Evolutionary conservation across 257 asterid species (phyloP), one percentile per base, ranked within the genome.

Genomic region (Cruciata laevipes): DNA sequence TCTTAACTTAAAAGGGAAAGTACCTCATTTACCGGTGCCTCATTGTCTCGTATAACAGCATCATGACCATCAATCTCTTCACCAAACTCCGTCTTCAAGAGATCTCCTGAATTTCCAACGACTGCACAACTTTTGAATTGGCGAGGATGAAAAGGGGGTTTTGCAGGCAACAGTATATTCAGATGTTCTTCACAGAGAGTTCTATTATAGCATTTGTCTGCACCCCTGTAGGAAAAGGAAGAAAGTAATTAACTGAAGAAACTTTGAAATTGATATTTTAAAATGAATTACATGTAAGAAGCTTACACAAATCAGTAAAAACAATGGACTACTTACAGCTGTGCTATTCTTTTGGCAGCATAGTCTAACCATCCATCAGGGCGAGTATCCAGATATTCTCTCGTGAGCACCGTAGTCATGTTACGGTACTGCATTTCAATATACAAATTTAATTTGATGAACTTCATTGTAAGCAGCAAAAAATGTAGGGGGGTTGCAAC

Each of bases 81-180:
- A 33, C 99, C 99, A 71, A 90, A 94, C 75, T 88, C 86, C 8
- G 95, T 94, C 88, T 94, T 94, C 69, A 94, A 78, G 70, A 94
- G 97, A 77, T 94, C 99, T 66, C 99, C 99, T 0, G 99, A 94
- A 81, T 94, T 94, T 62, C 99, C 97, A 69, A 94, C 97, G 69
- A 94, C 99, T 35, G 99, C 97, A 77, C 99, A 94, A 67, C 87
- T 94, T 75, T 38, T 76, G 82, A 94, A 94, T 71, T 90, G 99
- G 74, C 87, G 89, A 56, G 99, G 99, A 80, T 88, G 99, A 83
- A 90, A 88, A 23, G 99, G 99, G 63, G 97, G 89, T 67, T 88
- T 85, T 72, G 95, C 92, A 60, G 99, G 99, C 78, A 94, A 80
- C 81, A 90, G 85, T 70, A 88, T 67, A 72, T 83, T 80, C 68